phyloP scores from a whole-genome alignment of 1,139 yeast species.

The Kodamaea sp. region DNA sequence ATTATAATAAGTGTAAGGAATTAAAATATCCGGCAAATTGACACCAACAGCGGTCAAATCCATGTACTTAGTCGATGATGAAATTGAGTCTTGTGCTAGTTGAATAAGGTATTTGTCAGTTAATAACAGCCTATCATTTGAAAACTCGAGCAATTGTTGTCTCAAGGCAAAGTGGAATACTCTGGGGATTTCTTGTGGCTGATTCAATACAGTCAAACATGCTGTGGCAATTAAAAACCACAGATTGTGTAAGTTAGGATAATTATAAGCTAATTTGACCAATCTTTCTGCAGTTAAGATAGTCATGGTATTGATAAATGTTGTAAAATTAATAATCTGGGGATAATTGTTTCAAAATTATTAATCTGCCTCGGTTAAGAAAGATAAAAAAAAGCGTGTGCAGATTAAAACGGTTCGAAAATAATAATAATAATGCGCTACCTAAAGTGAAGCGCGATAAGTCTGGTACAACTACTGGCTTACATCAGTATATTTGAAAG shows the following conservation, averaged over 20 bases:
- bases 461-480: too few relatives aligned
- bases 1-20: slow-evolving; percentile 39
- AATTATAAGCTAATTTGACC: slow-evolving; percentile 53
- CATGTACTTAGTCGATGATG: slow-evolving; percentile 35
- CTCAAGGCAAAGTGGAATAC: slow-evolving; percentile 71
- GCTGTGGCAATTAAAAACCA: slow-evolving; percentile 86
- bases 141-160: slow-evolving; percentile 39
- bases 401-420: too few relatives aligned
- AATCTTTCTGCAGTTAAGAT: slow-evolving; percentile 62
- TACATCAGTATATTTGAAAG: too few relatives aligned
- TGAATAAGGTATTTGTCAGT: slow-evolving; percentile 30
- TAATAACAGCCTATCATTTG: slow-evolving; percentile 24
- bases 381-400: too few relatives aligned
- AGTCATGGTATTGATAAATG: slow-evolving; percentile 7
- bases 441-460: too few relatives aligned
- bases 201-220: slow-evolving; percentile 75
- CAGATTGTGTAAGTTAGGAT: slow-evolving; percentile 38
- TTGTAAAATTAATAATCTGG: too few relatives aligned
- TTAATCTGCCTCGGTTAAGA: too few relatives aligned
- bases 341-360: too few relatives aligned
- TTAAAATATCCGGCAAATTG: slow-evolving; percentile 41
- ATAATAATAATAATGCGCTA: too few relatives aligned
- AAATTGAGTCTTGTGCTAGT: slow-evolving; percentile 40
- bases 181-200: slow-evolving; percentile 75
- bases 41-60: slow-evolving; percentile 45